Evolutionary conservation across 306 rosid species (phyloP), one percentile per base, ranked within the genome.

Genomic region (Urtica urens): DNA sequence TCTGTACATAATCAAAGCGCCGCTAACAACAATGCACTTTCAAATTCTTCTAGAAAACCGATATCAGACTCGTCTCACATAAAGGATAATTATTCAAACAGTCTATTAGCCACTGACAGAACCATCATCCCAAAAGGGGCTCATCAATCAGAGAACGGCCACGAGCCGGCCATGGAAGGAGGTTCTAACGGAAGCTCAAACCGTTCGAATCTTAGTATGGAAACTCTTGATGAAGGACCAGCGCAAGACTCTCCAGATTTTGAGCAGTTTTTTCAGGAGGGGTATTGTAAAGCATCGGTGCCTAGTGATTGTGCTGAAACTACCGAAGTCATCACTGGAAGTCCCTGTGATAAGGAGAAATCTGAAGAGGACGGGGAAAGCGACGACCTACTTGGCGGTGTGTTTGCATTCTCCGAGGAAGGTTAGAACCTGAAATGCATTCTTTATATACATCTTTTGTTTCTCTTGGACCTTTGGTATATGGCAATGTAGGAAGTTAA

Each of bases 381-480:
- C 46, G 93, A 75, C 60, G 84, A 78, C 73, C 65, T 82, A 90
- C 82, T 77, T 63, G 94, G 87, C 52, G 83, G 77, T 55, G 72
- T 87, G 48, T 87, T 87, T 75, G 82, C 72, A 62, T 87, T 87
- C 73, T 87, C 87, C 1, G 94, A 79, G 70, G 92, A 87, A 87
- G 96, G 96, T 86, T 57, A 23, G 69, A 53, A 37, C 49, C 23
- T 46, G n/a, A 51, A 53, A 51, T 31, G 52, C 27, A 47, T 57
- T 23, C 23, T n/a, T 33, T 23, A 25, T 12, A 47, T 3, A 19
- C 26, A 38, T 20, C 57, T 51, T 44, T 43, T 33, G 27, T 72
- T 63, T 52, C 5, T 41, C 42, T 24, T 24, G 29, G 22, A 22
- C 7, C n/a, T 18, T 23, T 23, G 15, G 49, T 11, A 44, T 62